Conservation (phyloP, 2,329 filamentous ascomycete genomes). For the Purpureocillium lavendulum region DNA sequence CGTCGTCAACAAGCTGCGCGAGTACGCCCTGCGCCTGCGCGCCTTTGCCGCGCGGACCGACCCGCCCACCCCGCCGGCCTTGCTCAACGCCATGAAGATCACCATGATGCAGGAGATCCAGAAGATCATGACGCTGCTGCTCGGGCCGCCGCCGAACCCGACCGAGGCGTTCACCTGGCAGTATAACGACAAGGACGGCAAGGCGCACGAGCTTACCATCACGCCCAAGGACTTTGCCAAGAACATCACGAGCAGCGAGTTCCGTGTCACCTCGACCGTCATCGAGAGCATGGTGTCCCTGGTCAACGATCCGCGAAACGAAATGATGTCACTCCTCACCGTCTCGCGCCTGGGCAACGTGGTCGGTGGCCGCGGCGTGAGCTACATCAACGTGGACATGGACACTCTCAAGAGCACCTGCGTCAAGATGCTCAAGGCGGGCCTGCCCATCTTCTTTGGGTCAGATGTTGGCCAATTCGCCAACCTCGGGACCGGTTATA, state of each 20-base stretch:
- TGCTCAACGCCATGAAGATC: conserved; percentile 49
- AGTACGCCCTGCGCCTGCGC: conserved; percentile 70
- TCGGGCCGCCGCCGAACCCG: conserved; percentile 69
- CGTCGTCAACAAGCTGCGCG: conserved; percentile 78
- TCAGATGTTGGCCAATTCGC: conserved; percentile 81
- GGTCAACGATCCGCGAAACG: conserved; percentile 77
- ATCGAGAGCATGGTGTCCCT: conserved; percentile 69
- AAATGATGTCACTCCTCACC: conserved; percentile 62
- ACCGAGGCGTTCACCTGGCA: conserved; percentile 70
- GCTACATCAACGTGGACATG: conserved; percentile 79
- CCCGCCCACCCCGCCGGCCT: conserved; percentile 21
- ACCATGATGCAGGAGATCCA: conserved; percentile 75
- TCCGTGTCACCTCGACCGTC: conserved; percentile 50
- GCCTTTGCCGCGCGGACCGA: conserved; percentile 31
- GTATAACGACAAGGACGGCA: conserved; percentile 62
- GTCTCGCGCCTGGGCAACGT: conserved; percentile 77
- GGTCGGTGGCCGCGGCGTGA: conserved; percentile 65
- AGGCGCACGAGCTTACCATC: conserved; percentile 51
- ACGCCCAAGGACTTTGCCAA: conserved; percentile 66
- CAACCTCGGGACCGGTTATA: conserved; percentile 59
- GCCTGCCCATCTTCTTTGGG: conserved; percentile 80
- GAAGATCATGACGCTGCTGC: conserved; percentile 69
- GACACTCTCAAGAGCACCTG: conserved; percentile 61
- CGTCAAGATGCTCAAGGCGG: conserved; percentile 69
- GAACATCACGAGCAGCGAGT: conserved; percentile 53